A percentile compares a stretch with the other conserved stretches of the same genome.
Evolutionary conservation across 148 eudicot species (phyloP).

Genomic region (Silene uniflora): DNA sequence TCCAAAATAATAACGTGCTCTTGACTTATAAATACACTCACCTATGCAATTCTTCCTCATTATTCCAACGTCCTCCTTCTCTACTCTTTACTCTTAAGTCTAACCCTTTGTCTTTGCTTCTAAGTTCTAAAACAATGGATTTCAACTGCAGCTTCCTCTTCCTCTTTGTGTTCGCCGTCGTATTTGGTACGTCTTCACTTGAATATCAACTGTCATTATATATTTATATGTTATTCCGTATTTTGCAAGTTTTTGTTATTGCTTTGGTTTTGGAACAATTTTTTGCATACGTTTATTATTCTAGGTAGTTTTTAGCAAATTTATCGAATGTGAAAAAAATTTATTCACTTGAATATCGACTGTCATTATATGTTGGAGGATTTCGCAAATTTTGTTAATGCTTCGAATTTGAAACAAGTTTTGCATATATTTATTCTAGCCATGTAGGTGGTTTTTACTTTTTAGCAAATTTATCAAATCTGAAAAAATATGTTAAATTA

Average conservation of each 20-base stretch:
- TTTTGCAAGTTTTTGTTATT: background rate
- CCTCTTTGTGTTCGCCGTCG: background rate
- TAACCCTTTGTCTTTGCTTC: too few species aligned
- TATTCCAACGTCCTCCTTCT: conserved; percentile 39
- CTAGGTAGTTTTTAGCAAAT: too few species aligned
- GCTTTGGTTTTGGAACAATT: background rate
- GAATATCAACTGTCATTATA: background rate
- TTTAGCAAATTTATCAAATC: too few species aligned
- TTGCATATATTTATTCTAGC: too few species aligned
- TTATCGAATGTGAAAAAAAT: too few species aligned
- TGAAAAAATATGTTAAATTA: too few species aligned
- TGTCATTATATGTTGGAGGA: background rate
- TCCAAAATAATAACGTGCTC: background rate
- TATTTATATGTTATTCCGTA: too few species aligned
- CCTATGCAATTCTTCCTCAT: background rate
- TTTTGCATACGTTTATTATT: too few species aligned
- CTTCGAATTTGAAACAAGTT: too few species aligned
- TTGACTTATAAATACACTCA: conserved; percentile 1
- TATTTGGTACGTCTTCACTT: background rate
- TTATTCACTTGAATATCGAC: too few species aligned
- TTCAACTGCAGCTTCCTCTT: conserved; percentile 9
- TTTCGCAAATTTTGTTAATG: too few species aligned
- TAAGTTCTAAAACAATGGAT: background rate
- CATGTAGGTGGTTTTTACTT: too few species aligned
- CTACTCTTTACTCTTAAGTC: background rate